Evolutionary conservation across 108 stramenopile species (phyloP), one percentile per base, ranked within the genome.

Genomic region (Cyclotella cryptica): DNA sequence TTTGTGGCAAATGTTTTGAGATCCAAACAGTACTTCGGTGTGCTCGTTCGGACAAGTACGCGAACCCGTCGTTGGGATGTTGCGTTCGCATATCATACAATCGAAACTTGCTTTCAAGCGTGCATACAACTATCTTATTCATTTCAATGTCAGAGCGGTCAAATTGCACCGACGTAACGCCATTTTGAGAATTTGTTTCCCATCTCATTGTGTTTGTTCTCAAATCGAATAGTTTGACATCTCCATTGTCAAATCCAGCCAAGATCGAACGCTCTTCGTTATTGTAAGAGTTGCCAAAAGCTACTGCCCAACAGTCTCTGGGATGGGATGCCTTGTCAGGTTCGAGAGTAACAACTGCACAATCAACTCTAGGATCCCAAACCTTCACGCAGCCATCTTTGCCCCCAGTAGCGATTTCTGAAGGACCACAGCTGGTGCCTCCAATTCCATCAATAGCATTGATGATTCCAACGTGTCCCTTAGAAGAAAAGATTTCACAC

Each of bases 171-270:
- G 71, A 84, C 28, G 93, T 94, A n/a, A 97, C 94, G 6, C 94
- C 96, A 81, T 97, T 97, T 47, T 70, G 74, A 39, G 82, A 83
- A 68, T 96, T 97, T 44, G 92, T 87, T 63, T 97, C 96, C 88
- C 91, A 96, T 26, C 90, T 85, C 58, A 97, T 80, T 40, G 67
- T 76, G 77, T 76, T 88, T 26, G 88, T 90, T 21, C 87, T 66
- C 53, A 93, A 64, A 67, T 93, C 92, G 54, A 95, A 97, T 43
- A 97, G 68, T 86, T 93, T 96, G 46, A 97, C 83, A 75, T 97
- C 96, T 21, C 96, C 96, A 71, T 97, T 97, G 82, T 97, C 96
- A 71, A 91, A 97, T 11, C 96, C 96, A 26, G 94, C 93, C 40
- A 82, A 76, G 43, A 97, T 59, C 49, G 84, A 89, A 15, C 96